These are phyloP conservation scores for Nakaseomyces sp. DNA, from an alignment of 1,139 yeast genomes.

Conservation along the genomic window DNA sequence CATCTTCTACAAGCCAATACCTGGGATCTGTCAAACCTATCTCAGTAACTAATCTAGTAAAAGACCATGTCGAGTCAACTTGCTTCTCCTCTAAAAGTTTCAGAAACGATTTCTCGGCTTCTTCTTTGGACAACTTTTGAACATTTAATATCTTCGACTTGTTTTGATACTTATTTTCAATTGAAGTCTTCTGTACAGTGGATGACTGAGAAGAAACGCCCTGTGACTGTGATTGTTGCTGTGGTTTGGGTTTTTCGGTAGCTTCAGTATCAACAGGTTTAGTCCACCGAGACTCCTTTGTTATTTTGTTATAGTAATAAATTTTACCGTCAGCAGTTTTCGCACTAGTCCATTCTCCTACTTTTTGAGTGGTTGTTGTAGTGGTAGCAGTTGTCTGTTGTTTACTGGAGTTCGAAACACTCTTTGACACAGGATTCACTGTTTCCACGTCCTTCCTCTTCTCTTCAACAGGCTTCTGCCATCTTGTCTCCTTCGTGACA, in stretches of 20 bases:
- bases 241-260: neutral
- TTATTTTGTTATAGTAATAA: conserved; percentile 61
- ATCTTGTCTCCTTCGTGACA: conserved; percentile 59
- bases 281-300: conserved; percentile 70
- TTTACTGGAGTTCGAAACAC: too few species aligned
- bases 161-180: conserved; percentile 11
- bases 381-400: neutral
- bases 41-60: conserved; percentile 54
- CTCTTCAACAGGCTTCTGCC: conserved; percentile 65
- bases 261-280: conserved; percentile 8
- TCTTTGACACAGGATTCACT: conserved; percentile 23
- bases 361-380: neutral
- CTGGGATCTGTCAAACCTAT: conserved; percentile 47
- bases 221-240: too few species aligned
- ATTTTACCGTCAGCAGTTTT: conserved; percentile 57
- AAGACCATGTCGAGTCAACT: conserved; percentile 72
- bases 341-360: conserved; percentile 51
- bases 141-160: conserved; percentile 17
- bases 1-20: conserved; percentile 59
- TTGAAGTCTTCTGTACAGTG: neutral
- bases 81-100: conserved; percentile 43
- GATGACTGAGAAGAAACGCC: too few species aligned
- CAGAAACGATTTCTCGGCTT: conserved; percentile 42
- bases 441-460: neutral
- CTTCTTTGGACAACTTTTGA: conserved; percentile 24